Conservation (phyloP, 75 land plant genomes). For the Isoetes taiwanensis region DNA sequence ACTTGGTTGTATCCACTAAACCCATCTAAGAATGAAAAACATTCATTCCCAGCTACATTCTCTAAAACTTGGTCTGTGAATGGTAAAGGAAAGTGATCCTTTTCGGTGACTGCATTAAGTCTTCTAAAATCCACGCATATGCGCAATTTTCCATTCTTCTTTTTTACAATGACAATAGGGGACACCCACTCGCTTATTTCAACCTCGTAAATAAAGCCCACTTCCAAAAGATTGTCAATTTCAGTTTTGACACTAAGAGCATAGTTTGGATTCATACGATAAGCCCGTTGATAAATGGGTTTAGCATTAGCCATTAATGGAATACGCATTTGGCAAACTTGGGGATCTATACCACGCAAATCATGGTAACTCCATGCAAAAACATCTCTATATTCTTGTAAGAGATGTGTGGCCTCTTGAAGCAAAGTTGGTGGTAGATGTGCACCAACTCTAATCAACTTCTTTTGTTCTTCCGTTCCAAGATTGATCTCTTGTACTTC, state of each 20-base stretch:
- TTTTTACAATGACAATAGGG: constrained; percentile 3
- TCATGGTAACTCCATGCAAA: constrained; percentile 2
- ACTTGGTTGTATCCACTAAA: no score
- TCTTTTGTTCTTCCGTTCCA: neutral
- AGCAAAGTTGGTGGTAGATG: neutral
- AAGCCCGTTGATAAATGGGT: neutral
- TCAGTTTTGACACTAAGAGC: constrained; percentile 5
- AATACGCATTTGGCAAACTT: neutral
- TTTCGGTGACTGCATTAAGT: constrained; percentile 10
- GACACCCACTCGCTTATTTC: constrained; percentile 5
- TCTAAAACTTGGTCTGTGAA: constrained; percentile 16
- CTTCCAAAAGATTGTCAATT: constrained; percentile 11
- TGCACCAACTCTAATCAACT: neutral
- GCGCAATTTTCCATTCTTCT: constrained; percentile 5
- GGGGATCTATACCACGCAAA: neutral
- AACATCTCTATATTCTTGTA: neutral
- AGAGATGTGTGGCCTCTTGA: neutral
- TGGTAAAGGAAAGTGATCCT: constrained; percentile 12
- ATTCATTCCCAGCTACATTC: constrained; percentile 8
- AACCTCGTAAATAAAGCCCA: constrained; percentile 5
- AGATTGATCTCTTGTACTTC: constrained; percentile 3
- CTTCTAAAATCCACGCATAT: constrained; percentile 12
- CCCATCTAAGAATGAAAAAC: no score
- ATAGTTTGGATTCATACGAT: constrained; percentile 10
- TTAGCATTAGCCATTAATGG: neutral